Evolutionary conservation across 768 basidiomycete species (phyloP).

Genomic region (Dentipellis fragilis): DNA sequence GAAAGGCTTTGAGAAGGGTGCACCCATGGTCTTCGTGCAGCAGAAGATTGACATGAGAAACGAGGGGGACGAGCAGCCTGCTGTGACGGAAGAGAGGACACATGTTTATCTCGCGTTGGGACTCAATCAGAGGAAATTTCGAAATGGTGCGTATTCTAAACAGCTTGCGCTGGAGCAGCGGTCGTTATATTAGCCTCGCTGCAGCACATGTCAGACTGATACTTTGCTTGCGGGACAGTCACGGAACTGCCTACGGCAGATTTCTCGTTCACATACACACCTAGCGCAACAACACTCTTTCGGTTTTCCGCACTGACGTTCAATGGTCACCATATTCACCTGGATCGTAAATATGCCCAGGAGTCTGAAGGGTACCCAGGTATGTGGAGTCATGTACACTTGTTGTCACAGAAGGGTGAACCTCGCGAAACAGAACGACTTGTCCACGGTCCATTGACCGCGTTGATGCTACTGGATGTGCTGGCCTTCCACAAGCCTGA

Average conservation of each 20-base stretch:
- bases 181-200: not conserved
- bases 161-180: not conserved
- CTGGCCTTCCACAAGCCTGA: slow-evolving; percentile 38
- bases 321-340: slow-evolving; percentile 79
- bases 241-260: slow-evolving; percentile 39
- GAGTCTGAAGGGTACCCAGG: slow-evolving; percentile 65
- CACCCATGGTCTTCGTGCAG: slow-evolving; percentile 69
- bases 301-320: slow-evolving; percentile 82
- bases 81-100: slow-evolving; percentile 50
- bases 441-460: slow-evolving; percentile 80
- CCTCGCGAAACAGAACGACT: slow-evolving; percentile 53
- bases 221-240: slow-evolving; percentile 25
- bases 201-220: not conserved
- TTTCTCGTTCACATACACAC: slow-evolving; percentile 58
- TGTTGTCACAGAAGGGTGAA: not conserved
- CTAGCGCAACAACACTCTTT: slow-evolving; percentile 65
- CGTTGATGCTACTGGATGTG: slow-evolving; percentile 66
- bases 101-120: slow-evolving; percentile 48
- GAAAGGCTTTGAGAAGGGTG: slow-evolving; percentile 54
- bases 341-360: slow-evolving; percentile 66
- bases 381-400: slow-evolving; percentile 17
- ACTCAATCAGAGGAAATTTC: slow-evolving; percentile 21
- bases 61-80: slow-evolving; percentile 32
- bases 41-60: slow-evolving; percentile 46
- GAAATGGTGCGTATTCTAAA: slow-evolving; percentile 30